These are phyloP conservation scores for Yamadazyma olivae DNA, from an alignment of 805 yeast genomes.

Conservation along the genomic window DNA sequence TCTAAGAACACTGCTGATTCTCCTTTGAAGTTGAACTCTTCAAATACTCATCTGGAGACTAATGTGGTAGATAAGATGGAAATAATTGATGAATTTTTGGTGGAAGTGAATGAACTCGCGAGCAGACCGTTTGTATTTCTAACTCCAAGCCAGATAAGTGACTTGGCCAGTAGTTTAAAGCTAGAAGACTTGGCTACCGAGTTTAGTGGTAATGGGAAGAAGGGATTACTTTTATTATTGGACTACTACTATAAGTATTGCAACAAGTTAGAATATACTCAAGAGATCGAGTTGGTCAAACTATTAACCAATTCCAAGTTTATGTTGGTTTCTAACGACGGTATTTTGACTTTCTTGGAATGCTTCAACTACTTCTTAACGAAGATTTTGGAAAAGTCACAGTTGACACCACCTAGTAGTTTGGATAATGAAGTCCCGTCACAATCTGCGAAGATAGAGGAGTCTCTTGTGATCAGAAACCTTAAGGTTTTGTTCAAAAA, in stretches of 20 bases:
- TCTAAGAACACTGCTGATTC: slow-evolving; percentile 30
- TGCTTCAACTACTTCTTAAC: slow-evolving; percentile 8
- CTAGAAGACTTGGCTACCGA: slow-evolving; percentile 7
- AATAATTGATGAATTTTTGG: slow-evolving; percentile 19
- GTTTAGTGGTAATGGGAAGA: slow-evolving; percentile 5
- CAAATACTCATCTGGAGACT: slow-evolving; percentile 7
- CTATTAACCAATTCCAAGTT: slow-evolving; percentile 11
- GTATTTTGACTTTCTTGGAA: slow-evolving; percentile 8
- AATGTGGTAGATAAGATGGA: not conserved
- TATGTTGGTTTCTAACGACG: slow-evolving; percentile 3
- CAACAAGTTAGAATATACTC: slow-evolving; percentile 1
- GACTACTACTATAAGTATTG: slow-evolving; percentile 10
- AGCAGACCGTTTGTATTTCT: slow-evolving; percentile 7
- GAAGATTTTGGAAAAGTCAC: slow-evolving; percentile 6
- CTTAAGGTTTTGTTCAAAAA: slow-evolving; percentile 5
- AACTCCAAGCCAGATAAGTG: slow-evolving; percentile 6
- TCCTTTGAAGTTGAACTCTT: slow-evolving; percentile 22
- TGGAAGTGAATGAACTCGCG: slow-evolving; percentile 23
- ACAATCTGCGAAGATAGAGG: not conserved
- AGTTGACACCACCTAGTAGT: not conserved
- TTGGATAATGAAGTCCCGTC: not conserved
- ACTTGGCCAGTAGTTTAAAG: slow-evolving; percentile 5
- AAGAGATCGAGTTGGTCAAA: slow-evolving; percentile 9
- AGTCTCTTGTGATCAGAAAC: not conserved
- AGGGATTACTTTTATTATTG: slow-evolving; percentile 7